A percentile compares a stretch with the other conserved stretches of the same genome.
These are phyloP conservation scores for Nicotiana paniculata DNA, from an alignment of 257 asterid genomes.

Conservation along the genomic window DNA sequence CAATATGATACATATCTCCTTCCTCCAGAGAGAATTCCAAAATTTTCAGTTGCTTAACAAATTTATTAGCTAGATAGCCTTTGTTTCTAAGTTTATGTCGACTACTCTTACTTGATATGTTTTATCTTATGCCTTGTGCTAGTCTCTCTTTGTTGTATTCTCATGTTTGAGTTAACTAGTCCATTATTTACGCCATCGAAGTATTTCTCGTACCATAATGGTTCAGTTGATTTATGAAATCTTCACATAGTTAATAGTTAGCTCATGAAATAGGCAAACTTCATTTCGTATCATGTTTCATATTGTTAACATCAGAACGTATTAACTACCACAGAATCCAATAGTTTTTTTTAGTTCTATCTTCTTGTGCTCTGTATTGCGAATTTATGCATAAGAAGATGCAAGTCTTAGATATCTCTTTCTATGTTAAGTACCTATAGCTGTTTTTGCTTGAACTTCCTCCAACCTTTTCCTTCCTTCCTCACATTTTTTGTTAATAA, in stretches of 20 bases:
- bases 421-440: neutral
- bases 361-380: neutral
- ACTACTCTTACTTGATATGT: too few relatives aligned
- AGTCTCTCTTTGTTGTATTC: too few relatives aligned
- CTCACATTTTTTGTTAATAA: neutral
- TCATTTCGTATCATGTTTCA: too few relatives aligned
- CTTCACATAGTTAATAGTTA: neutral
- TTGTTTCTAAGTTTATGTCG: too few relatives aligned
- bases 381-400: neutral
- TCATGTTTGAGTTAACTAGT: neutral
- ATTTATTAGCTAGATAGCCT: too few relatives aligned
- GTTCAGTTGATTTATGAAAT: neutral
- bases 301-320: too few relatives aligned
- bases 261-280: neutral
- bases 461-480: neutral
- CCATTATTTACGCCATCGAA: neutral
- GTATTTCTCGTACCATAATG: neutral
- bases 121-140: too few relatives aligned
- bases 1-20: neutral
- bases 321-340: too few relatives aligned
- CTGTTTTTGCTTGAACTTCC: neutral
- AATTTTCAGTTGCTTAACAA: neutral
- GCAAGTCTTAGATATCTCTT: neutral
- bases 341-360: too few relatives aligned
- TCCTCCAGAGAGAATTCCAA: neutral